Evolutionary conservation across 1,284 basidiomycete genomes (phyloP), one percentile per base, ranked within the genome.

Genomic region (Leccinum cinnamomeum): DNA sequence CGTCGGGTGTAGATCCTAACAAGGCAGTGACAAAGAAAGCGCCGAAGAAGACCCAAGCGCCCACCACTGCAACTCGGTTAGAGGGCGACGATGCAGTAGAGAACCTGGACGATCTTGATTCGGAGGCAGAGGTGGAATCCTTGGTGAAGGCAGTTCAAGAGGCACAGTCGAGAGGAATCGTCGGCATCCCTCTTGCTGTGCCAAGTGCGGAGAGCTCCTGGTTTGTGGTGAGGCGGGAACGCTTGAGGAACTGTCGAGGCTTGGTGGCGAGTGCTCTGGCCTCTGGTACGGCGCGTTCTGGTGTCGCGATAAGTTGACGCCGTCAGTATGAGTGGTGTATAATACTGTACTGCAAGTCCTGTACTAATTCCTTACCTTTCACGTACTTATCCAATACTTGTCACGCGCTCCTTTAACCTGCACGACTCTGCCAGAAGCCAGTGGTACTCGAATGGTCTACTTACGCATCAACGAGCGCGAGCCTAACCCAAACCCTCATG

Each of bases 31-130:
- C 79, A 54, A 90, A 90, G 76, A 88, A 88, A 70, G 78, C 81
- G 30, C 81, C 83, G 65, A 85, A 84, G 70, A 78, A 78, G 57
- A 65, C 73, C 14, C 79, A 82, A 0, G 79, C 76, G 5, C 79
- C 80, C 2, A 76, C 79, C 3, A 80, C 81, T 2, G 78, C 82
- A 1, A 79, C 79, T 2, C 75, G 72, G 54, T 69, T 81, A 37
- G 82, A 79, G 23, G 82, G 81, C 3, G 86, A 85, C 37, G 87
- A 87, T 57, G 78, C 80, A n/a, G 82, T 82, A 54, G 90, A 91
- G 72, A 91, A 91, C 65, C 78, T 91, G 62, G 90, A 92, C 62
- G 90, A 92, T 61, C 68, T 93, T 58, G 91, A 93, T 72, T 92
- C 90, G 3, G 90, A 92, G 69, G 86, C 84, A 18, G 93, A 89